Evolutionary conservation across 306 rosid genomes (phyloP).

Genomic region (Lathyrus tuberosus): DNA sequence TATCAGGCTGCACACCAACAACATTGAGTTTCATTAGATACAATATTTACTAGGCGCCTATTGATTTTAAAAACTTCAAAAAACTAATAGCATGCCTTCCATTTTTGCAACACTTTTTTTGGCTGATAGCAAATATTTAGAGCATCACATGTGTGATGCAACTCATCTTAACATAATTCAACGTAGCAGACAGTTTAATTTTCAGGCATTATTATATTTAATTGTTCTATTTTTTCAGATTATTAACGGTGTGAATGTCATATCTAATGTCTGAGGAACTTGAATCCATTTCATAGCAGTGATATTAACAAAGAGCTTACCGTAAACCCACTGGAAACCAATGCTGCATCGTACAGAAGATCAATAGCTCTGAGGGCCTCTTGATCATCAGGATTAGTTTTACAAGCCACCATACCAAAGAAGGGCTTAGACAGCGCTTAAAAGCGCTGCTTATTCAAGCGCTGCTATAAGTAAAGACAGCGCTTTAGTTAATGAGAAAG

Average conservation of each 20-base stretch:
- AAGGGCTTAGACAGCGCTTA: too few species aligned
- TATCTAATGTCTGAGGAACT: background rate
- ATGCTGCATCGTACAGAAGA: slow-evolving; percentile 91
- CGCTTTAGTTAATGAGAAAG: too few species aligned
- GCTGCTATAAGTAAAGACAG: too few species aligned
- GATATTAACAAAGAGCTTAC: slow-evolving; percentile 48
- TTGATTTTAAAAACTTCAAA: background rate
- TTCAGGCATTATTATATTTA: too few species aligned
- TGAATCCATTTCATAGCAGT: background rate
- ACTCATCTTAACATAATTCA: background rate
- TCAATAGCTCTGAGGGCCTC: slow-evolving; percentile 90
- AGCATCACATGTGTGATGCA: background rate
- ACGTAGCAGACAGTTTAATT: background rate
- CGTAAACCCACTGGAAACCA: slow-evolving; percentile 94
- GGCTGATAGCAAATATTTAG: background rate
- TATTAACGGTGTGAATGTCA: background rate
- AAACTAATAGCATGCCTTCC: background rate
- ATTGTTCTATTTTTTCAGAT: background rate
- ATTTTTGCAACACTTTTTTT: background rate
- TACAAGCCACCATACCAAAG: too few species aligned
- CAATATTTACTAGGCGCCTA: background rate
- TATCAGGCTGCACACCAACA: slow-evolving; percentile 80
- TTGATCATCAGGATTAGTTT: slow-evolving; percentile 71
- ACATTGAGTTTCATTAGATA: background rate
- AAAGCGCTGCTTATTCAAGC: too few species aligned